Base-by-base conservation (phyloP, 495 filamentous ascomycete genomes). In the Lasiosphaeriaceae sp. region DNA sequence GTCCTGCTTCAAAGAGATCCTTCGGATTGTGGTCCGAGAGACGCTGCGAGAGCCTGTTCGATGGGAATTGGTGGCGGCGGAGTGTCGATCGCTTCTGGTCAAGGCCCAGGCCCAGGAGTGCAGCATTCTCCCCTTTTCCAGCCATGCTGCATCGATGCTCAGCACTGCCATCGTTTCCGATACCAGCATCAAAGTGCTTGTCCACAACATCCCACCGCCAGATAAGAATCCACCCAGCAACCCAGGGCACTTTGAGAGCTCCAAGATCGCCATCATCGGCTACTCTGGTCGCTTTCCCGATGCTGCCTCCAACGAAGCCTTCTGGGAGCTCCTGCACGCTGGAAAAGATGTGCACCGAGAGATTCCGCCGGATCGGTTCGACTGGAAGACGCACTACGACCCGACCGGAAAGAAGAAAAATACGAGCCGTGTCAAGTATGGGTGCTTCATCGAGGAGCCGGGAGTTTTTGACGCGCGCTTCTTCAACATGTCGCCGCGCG, bases 401-500 rank as follows among this genome's bases (percentile, higher is more conserved):
- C 79, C 84, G 11, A 83, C 84, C 4, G 86, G 87, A 29, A 84
- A 86, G 50, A 76, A 66, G 6, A 80, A 80, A 49, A 94, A 92
- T 64, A 86, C 86, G 37, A 84, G 74, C 37, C 78, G 83, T 54
- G 87, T 85, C 1, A 82, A 80, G 16, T 90, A 85, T 56, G 90
- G 90, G 17, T 89, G 86, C 71, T 94, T 85, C 72, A 85, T 92
- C 53, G 79, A 90, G 21, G 77, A 90, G 55, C 86, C 89, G 0
- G 86, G 84, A 16, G 66, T 84, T 2, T 94, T 95, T 65, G 90
- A 94, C 53, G 78, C 86, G 39, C 75, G 79, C 2, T 90, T 91
- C 71, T 92, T 92, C 83, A 90, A 89, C 69, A 90, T 94, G 79
- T 92, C 89, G 23, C 89, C 90, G 0, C 84, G 88, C 52, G 90